Percentiles rank a stretch among this genome's conserved stretches.
These are phyloP conservation scores for Hypericum perforatum DNA, from an alignment of 345 rosid genomes.

Conservation along the genomic window DNA sequence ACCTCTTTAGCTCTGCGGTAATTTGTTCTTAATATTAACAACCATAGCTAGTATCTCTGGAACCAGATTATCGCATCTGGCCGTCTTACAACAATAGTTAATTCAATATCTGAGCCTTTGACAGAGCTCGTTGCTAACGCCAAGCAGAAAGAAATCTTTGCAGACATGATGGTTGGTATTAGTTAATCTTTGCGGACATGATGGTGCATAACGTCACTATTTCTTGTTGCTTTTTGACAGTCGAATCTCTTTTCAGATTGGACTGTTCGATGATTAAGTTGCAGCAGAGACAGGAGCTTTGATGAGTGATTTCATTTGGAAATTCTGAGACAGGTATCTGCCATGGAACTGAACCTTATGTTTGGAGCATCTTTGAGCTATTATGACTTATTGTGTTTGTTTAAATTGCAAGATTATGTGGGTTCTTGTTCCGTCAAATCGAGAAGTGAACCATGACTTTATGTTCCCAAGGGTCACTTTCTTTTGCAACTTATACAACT, in stretches of 20 bases:
- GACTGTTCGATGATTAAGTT: slow-evolving; percentile 85
- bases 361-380: neutral
- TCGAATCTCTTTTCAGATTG: slow-evolving; percentile 47
- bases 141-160: slow-evolving; percentile 64
- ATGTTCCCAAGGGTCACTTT: slow-evolving; percentile 84
- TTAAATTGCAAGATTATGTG: slow-evolving; percentile 74
- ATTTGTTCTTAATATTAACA: too few relatives aligned
- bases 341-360: neutral
- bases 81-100: slow-evolving; percentile 78
- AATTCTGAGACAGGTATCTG: slow-evolving; percentile 56
- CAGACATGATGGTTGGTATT: slow-evolving; percentile 52
- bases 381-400: neutral
- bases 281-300: slow-evolving; percentile 43
- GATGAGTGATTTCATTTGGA: slow-evolving; percentile 59
- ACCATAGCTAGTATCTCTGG: slow-evolving; percentile 2
- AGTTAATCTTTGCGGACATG: too few relatives aligned
- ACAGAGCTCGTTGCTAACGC: slow-evolving; percentile 74
- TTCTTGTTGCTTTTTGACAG: slow-evolving; percentile 6
- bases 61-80: slow-evolving; percentile 80
- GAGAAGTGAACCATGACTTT: slow-evolving; percentile 87
- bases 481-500: neutral
- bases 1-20: too few relatives aligned
- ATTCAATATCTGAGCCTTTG: slow-evolving; percentile 77
- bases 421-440: slow-evolving; percentile 75
- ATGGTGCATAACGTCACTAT: too few relatives aligned